Conservation (phyloP, 1,139 yeast species). For the Yarrowia galli region DNA sequence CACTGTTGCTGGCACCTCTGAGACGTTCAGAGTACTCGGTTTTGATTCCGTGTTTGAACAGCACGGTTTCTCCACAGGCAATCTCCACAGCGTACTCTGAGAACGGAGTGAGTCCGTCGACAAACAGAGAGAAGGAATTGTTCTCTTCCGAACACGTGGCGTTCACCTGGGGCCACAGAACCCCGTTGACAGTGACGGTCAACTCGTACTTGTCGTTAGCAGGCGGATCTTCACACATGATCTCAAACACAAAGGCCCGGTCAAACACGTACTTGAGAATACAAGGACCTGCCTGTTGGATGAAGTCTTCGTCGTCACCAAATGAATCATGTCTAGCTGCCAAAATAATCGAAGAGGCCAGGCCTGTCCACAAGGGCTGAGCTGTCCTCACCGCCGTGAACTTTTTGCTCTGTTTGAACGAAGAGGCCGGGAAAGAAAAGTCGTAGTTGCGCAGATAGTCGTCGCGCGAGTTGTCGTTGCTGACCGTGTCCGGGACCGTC, state of each 20-base stretch:
- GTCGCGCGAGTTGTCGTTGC: conserved; percentile 13
- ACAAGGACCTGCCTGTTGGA: conserved; percentile 42
- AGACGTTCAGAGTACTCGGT: conserved; percentile 40
- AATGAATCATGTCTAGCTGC: conserved; percentile 49
- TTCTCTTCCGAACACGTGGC: conserved; percentile 30
- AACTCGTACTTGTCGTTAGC: conserved; percentile 43
- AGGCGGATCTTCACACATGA: conserved; percentile 42
- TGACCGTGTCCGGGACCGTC: conserved; percentile 12
- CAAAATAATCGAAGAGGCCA: conserved; percentile 51
- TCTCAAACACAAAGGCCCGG: conserved; percentile 49
- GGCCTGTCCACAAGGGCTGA: conserved; percentile 52
- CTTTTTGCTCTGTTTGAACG: conserved; percentile 38
- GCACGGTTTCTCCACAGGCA: conserved; percentile 42
- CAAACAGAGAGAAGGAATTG: conserved; percentile 45
- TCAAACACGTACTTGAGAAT: conserved; percentile 48
- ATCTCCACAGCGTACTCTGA: conserved; percentile 51
- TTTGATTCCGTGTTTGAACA: conserved; percentile 44
- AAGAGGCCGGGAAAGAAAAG: conserved; percentile 19
- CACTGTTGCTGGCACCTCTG: conserved; percentile 40
- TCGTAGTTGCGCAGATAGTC: conserved; percentile 36
- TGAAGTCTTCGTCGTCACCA: conserved; percentile 13
- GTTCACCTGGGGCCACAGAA: conserved; percentile 51
- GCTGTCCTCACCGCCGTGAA: conserved; percentile 46
- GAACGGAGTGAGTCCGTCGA: conserved; percentile 50
- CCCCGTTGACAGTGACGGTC: conserved; percentile 49